Conservation (phyloP, 352 stramenopile genomes). For the Pythium dissimile region DNA sequence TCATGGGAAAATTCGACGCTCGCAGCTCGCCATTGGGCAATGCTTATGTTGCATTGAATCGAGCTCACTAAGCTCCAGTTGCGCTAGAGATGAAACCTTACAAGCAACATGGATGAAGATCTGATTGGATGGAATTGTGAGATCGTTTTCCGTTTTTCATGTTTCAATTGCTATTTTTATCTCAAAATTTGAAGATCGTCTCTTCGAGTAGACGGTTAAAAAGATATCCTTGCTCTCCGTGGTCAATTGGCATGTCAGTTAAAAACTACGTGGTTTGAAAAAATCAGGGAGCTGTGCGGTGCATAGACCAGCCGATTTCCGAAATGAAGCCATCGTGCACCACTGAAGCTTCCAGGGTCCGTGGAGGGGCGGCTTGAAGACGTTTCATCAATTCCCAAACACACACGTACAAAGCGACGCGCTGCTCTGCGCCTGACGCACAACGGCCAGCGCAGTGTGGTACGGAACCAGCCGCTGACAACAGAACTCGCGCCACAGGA, state of each 20-base stretch:
- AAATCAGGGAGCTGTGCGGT: not conserved
- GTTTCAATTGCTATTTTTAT: slow-evolving; percentile 1
- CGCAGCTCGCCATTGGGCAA: not conserved
- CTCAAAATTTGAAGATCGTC: not conserved
- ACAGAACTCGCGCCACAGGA: slow-evolving; percentile 4
- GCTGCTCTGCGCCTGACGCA: not conserved
- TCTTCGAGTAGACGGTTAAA: no score
- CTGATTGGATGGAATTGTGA: not conserved
- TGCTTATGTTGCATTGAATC: not conserved
- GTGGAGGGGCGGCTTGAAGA: not conserved
- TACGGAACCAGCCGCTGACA: not conserved
- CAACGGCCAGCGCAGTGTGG: no score
- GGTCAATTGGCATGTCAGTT: no score
- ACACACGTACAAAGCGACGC: not conserved
- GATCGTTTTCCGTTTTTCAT: slow-evolving; percentile 1
- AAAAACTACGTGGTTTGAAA: not conserved
- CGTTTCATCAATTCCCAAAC: not conserved
- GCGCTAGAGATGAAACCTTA: not conserved
- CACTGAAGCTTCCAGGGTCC: not conserved
- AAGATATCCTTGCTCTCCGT: no score
- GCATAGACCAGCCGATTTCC: not conserved
- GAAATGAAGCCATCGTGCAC: not conserved
- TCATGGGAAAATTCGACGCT: not conserved
- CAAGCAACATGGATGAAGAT: not conserved
- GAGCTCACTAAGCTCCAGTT: not conserved